Base-by-base conservation (phyloP, 257 asterid genomes). In the Lithospermum erythrorhizon region DNA sequence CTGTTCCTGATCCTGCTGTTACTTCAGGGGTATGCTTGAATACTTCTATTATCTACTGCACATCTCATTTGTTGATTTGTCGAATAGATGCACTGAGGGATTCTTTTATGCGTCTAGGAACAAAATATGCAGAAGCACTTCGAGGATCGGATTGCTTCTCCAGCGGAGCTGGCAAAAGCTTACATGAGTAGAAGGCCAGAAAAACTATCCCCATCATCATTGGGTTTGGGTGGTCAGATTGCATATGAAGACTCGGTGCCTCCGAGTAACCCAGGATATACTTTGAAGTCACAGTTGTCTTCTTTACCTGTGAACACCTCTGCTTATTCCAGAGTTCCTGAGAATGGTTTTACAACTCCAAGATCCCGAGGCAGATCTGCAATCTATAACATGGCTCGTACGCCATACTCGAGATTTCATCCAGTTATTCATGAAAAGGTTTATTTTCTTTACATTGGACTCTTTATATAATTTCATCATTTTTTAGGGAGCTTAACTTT, bases 91-190 rank as follows among this genome's bases (percentile, higher is more conserved):
- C 11, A 54, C 30, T 11, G 22, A 53, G 30, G 25, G 54, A 53
- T 23, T 67, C 30, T 53, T 55, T 15, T 25, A 9, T 24, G 21
- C 61, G 53, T 10, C 18, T 45, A 3, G 9, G 23, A 11, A 51
- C 20, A 49, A 48, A 27, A 16, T 41, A 69, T 20, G 57, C 54
- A 76, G 59, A 83, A 89, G 96, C 83, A 79, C 64, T 68, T 62
- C 59, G 90, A 77, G 49, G 84, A 83, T 35, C 85, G 78, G 67
- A 72, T 82, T 67, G 90, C 86, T 59, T 64, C 97, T 72, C 96
- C 99, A 32, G 84, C 96, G 58, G 96, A 89, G 73, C 80, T 93
- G 69, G 99, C 99, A 30, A 89, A 83, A 77, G 87, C 97, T 61
- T 93, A 93, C 75, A 89, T 93, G 99, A 95, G 94, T 58, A 74